Evolutionary conservation across 768 basidiomycete genomes (phyloP).

Genomic region (Boletus reticuloceps): DNA sequence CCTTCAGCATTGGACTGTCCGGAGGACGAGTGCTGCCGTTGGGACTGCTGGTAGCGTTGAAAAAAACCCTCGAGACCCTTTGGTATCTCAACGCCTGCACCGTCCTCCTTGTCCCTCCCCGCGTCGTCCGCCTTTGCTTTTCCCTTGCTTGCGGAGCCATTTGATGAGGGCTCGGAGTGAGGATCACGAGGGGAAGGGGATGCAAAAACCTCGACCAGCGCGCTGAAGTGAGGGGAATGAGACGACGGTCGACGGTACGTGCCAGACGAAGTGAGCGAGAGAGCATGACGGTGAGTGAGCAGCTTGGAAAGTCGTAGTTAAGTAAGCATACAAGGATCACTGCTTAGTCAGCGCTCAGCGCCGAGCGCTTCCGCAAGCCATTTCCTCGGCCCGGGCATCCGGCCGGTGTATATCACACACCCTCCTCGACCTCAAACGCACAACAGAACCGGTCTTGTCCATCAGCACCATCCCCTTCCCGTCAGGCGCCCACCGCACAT

Average conservation of each 20-base stretch:
- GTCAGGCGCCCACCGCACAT: constrained; percentile 80
- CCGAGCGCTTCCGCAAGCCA: constrained; percentile 1
- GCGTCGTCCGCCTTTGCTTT: constrained; percentile 35
- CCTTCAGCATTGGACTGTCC: constrained; percentile 28
- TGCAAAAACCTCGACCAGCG: constrained; percentile 43
- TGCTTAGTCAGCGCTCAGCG: constrained; percentile 20
- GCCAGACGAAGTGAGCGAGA: constrained; percentile 59
- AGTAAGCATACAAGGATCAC: neutral
- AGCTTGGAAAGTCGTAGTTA: neutral
- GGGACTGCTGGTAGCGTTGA: constrained; percentile 54
- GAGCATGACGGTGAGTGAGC: constrained; percentile 43
- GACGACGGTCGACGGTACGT: constrained; percentile 42
- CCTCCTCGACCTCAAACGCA: constrained; percentile 72
- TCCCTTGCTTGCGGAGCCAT: constrained; percentile 26
- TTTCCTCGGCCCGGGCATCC: neutral
- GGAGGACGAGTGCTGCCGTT: constrained; percentile 29
- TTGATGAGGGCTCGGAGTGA: constrained; percentile 27
- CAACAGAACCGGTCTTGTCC: constrained; percentile 82
- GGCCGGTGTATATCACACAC: neutral
- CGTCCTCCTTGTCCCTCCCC: constrained; percentile 28
- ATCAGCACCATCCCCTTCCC: constrained; percentile 77
- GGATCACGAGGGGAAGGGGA: constrained; percentile 40
- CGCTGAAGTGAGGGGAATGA: constrained; percentile 33
- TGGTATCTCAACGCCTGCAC: constrained; percentile 43
- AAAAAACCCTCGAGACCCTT: constrained; percentile 79